Evolutionary conservation across 139 green algal genomes (phyloP).

Genomic region (Tetraselmis striata): DNA sequence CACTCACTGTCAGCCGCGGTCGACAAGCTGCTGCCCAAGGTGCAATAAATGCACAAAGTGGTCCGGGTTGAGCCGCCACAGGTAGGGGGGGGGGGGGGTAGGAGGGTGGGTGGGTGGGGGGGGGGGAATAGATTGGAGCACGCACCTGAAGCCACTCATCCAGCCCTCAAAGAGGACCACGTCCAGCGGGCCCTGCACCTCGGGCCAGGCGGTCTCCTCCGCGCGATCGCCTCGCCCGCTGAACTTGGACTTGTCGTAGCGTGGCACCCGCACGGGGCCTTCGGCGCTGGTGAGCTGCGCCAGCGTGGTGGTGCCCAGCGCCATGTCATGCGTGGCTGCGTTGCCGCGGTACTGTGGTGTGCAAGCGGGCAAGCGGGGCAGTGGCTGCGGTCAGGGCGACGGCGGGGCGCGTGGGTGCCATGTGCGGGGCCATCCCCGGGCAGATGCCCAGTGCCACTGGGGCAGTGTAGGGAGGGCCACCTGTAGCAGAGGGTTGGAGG

Average conservation of each 20-base stretch:
- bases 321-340: slow-evolving; percentile 89
- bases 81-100: too few species aligned
- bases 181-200: slow-evolving; percentile 63
- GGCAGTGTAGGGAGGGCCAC: background rate
- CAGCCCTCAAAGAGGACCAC: slow-evolving; percentile 97
- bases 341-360: slow-evolving; percentile 75
- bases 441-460: background rate
- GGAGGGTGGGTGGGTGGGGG: too few species aligned
- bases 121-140: too few species aligned
- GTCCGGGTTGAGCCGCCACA: too few species aligned
- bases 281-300: slow-evolving; percentile 30
- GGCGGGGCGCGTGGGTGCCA: too few species aligned
- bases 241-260: slow-evolving; percentile 88
- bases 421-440: too few species aligned
- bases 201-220: slow-evolving; percentile 44
- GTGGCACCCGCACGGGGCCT: slow-evolving; percentile 22
- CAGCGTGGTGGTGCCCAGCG: slow-evolving; percentile 67
- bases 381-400: slow-evolving; percentile 2
- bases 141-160: slow-evolving; percentile 85
- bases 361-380: slow-evolving; percentile 4
- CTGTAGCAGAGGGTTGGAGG: slow-evolving; percentile 7
- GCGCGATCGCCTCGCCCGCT: slow-evolving; percentile 76
- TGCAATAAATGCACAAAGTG: too few species aligned
- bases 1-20: too few species aligned
- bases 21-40: too few species aligned